Conservation (phyloP, 2,329 filamentous ascomycete species). For the Blastomyces emzantsi region DNA sequence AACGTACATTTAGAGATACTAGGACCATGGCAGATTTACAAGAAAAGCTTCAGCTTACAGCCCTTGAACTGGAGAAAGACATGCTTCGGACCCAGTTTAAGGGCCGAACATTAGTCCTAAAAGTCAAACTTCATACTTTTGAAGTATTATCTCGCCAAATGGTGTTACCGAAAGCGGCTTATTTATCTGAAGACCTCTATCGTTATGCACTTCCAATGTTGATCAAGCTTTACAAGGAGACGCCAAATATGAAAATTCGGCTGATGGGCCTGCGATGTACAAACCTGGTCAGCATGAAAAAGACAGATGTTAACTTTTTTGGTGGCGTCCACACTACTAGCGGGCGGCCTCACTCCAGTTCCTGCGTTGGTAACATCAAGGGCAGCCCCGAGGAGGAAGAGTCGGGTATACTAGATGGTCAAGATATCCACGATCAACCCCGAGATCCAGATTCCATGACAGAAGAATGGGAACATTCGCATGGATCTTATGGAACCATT, state of each 20-base stretch:
- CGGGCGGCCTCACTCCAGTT: conserved; percentile 3
- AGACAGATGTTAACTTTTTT: conserved; percentile 72
- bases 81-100: conserved; percentile 71
- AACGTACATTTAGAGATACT: conserved; percentile 82
- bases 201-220: conserved; percentile 74
- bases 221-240: conserved; percentile 71
- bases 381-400: not conserved
- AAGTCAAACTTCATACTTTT: conserved; percentile 90
- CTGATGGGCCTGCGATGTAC: conserved; percentile 87
- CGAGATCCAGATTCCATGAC: not conserved
- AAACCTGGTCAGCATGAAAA: conserved; percentile 77
- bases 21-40: conserved; percentile 58
- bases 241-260: conserved; percentile 66
- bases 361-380: not conserved
- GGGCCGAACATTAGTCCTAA: conserved; percentile 82
- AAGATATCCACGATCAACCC: not conserved
- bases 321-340: conserved; percentile 34
- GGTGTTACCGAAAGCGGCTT: conserved; percentile 62
- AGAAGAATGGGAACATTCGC: not conserved
- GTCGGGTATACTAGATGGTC: not conserved
- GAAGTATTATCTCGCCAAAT: conserved; percentile 81
- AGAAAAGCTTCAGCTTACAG: conserved; percentile 68
- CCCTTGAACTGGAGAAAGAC: conserved; percentile 80
- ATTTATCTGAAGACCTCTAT: conserved; percentile 71
- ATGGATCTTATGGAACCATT: not conserved